Percentiles rank a stretch among this genome's conserved stretches.
These are phyloP conservation scores for Aspergillus sp. DNA, from an alignment of 2,329 filamentous ascomycete genomes.

Conservation along the genomic window DNA sequence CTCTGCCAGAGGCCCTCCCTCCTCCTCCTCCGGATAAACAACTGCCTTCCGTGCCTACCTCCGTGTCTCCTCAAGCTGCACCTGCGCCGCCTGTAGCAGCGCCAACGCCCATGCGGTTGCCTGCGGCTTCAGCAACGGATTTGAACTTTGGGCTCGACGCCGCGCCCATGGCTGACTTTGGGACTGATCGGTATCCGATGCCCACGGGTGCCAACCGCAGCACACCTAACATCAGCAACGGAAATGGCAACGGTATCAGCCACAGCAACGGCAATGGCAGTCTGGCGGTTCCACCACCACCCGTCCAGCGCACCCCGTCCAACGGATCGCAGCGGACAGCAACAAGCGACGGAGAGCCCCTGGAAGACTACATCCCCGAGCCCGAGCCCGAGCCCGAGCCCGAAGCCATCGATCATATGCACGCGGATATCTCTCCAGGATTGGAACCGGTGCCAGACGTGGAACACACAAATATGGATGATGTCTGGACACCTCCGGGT, in stretches of 20 bases:
- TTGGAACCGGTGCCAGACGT: not conserved
- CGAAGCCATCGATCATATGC: conserved; percentile 1
- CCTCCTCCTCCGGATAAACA: conserved; percentile 20
- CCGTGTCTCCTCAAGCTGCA: not conserved
- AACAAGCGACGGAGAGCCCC: conserved; percentile 11
- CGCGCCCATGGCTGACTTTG: not conserved
- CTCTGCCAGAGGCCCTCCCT: conserved; percentile 3
- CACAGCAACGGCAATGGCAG: not conserved
- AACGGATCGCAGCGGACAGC: conserved; percentile 6
- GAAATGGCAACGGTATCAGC: not conserved
- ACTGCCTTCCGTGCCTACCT: conserved; percentile 19
- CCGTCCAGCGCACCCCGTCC: conserved; percentile 1
- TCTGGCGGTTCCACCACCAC: conserved; percentile 1
- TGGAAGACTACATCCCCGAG: conserved; percentile 29
- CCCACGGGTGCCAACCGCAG: not conserved
- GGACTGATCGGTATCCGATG: not conserved
- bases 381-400: conserved; percentile 26
- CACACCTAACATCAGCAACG: not conserved
- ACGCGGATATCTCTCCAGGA: not conserved
- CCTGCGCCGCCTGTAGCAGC: conserved; percentile 3
- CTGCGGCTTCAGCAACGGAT: not conserved
- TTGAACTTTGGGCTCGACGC: not conserved
- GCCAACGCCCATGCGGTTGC: conserved; percentile 1
- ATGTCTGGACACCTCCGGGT: conserved; percentile 24
- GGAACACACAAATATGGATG: not conserved